A percentile compares a stretch with the other conserved stretches of the same genome.
Evolutionary conservation across 257 asterid species (phyloP).

Genomic region (Scutellaria minor): DNA sequence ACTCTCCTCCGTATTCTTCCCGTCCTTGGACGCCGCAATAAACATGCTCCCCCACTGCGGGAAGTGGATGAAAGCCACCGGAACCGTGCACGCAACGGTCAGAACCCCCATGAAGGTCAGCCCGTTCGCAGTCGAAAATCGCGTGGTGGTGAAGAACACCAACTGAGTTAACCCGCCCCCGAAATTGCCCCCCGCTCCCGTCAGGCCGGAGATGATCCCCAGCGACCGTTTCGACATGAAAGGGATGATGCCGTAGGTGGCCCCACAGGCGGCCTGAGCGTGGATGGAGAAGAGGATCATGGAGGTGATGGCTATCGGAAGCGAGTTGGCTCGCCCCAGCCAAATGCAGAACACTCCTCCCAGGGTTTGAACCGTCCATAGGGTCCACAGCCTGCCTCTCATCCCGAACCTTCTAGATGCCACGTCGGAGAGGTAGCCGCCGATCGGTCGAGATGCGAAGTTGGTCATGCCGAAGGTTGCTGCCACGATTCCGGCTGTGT

Average conservation of each 20-base stretch:
- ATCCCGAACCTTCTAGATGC: constrained; percentile 43
- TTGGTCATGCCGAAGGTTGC: constrained; percentile 53
- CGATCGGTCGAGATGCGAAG: constrained; percentile 44
- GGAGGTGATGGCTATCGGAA: constrained; percentile 35
- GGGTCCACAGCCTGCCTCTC: constrained; percentile 48
- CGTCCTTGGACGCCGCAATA: constrained; percentile 40
- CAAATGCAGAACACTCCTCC: constrained; percentile 49
- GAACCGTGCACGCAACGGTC: constrained; percentile 46
- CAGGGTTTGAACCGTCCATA: constrained; percentile 46
- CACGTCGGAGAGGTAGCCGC: constrained; percentile 42
- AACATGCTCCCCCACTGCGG: constrained; percentile 67
- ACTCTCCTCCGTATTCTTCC: constrained; percentile 35
- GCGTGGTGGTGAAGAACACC: constrained; percentile 47
- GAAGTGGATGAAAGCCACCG: constrained; percentile 51
- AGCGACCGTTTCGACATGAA: constrained; percentile 43
- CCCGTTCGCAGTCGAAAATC: constrained; percentile 48
- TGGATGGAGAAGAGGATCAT: constrained; percentile 51
- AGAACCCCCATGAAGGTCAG: constrained; percentile 52
- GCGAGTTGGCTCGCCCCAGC: constrained; percentile 42
- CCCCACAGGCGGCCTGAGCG: constrained; percentile 52
- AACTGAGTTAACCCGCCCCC: constrained; percentile 52
- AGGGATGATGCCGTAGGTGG: constrained; percentile 52
- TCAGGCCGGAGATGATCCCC: constrained; percentile 48
- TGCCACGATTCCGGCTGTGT: constrained; percentile 50
- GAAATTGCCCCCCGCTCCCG: constrained; percentile 58